Percentiles rank a stretch among this genome's conserved stretches.
These are phyloP conservation scores for Paecilomyces fulvus DNA, from an alignment of 2,329 filamentous ascomycete genomes.

Conservation along the genomic window DNA sequence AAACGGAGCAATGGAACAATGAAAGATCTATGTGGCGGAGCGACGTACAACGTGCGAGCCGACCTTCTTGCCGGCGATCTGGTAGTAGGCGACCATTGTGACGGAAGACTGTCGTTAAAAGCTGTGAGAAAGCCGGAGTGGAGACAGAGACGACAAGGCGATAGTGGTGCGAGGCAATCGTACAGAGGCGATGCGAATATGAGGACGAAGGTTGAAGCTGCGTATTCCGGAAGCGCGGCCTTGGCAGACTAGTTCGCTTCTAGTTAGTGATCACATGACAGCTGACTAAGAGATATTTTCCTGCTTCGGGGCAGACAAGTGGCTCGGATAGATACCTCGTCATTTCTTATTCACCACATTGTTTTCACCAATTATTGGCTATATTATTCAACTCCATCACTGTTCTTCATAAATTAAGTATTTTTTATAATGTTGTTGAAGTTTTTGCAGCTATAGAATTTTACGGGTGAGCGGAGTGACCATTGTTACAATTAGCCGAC, in stretches of 20 bases:
- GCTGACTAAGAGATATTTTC: neutral
- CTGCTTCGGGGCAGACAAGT: neutral
- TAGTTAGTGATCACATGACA: neutral
- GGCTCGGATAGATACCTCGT: neutral
- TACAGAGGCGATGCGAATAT: neutral
- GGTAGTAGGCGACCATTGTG: constrained; percentile 45
- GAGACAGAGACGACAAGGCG: neutral
- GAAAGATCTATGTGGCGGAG: constrained; percentile 3
- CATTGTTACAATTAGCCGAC: too few species aligned
- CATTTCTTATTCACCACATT: neutral
- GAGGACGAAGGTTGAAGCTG: neutral
- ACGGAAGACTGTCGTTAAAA: constrained; percentile 17
- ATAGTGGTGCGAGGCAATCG: neutral
- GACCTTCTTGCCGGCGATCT: constrained; percentile 43
- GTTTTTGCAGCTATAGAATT: too few species aligned
- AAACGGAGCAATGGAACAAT: neutral
- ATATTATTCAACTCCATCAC: too few species aligned
- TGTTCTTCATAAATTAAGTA: too few species aligned
- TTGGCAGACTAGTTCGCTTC: constrained; percentile 4
- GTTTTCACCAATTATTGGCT: too few species aligned
- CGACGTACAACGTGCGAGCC: constrained; percentile 44
- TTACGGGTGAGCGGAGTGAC: too few species aligned
- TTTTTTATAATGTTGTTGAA: too few species aligned
- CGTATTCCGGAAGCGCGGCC: constrained; percentile 4
- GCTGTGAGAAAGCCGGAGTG: neutral